These are phyloP conservation scores for Hemileccinum impolitum DNA, from an alignment of 768 basidiomycete genomes.

Conservation along the genomic window DNA sequence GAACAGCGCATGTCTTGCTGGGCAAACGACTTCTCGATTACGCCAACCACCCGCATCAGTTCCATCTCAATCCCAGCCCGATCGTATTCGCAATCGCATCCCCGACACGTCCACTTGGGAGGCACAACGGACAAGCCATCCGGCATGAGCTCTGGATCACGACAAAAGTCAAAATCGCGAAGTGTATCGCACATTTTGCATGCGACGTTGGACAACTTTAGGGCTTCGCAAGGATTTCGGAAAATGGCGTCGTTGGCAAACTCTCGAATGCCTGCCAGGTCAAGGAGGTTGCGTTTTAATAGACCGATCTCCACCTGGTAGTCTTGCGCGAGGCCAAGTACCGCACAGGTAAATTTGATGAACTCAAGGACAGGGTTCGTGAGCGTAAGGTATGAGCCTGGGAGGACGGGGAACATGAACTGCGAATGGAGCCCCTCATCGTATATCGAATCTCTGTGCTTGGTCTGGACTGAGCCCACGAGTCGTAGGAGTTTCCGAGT, in stretches of 20 bases:
- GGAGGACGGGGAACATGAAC: slow-evolving; percentile 81
- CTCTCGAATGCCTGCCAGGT: slow-evolving; percentile 81
- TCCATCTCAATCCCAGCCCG: slow-evolving; percentile 82
- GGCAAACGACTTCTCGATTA: slow-evolving; percentile 69
- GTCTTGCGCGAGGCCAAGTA: slow-evolving; percentile 77
- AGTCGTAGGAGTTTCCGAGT: slow-evolving; percentile 76
- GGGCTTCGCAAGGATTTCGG: slow-evolving; percentile 87
- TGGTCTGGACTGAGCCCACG: slow-evolving; percentile 59
- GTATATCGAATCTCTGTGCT: slow-evolving; percentile 56
- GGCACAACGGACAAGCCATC: slow-evolving; percentile 45
- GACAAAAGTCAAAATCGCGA: slow-evolving; percentile 93
- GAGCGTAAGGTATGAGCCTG: slow-evolving; percentile 79
- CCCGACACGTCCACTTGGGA: slow-evolving; percentile 63
- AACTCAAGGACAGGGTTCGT: slow-evolving; percentile 85
- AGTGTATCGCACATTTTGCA: slow-evolving; percentile 83
- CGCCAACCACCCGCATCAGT: slow-evolving; percentile 71
- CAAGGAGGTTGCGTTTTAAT: slow-evolving; percentile 84
- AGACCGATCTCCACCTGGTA: slow-evolving; percentile 84
- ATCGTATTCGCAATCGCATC: slow-evolving; percentile 86
- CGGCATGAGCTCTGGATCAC: slow-evolving; percentile 81
- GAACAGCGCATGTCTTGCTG: slow-evolving; percentile 88
- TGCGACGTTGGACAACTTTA: slow-evolving; percentile 82
- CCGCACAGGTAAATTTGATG: slow-evolving; percentile 81
- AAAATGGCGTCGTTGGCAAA: slow-evolving; percentile 84
- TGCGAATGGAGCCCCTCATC: slow-evolving; percentile 50